Evolutionary conservation across 441 rosid species (phyloP).

Genomic region (Croton laevigatus): DNA sequence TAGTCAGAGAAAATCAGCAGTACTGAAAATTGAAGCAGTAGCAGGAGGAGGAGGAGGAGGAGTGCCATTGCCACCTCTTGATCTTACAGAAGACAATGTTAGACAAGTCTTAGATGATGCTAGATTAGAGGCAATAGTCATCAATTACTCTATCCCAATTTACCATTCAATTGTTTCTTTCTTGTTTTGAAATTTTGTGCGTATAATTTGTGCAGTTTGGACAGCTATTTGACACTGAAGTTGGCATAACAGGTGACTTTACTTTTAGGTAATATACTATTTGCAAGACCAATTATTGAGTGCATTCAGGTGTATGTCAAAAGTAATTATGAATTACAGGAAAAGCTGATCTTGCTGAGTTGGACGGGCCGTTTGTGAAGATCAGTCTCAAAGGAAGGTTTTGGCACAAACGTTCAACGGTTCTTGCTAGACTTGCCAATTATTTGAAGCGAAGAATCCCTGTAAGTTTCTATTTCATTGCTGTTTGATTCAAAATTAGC

Average conservation of each 20-base stretch:
- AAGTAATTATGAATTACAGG: constrained; percentile 28
- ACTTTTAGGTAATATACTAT: constrained; percentile 11
- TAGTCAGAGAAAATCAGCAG: constrained; percentile 6
- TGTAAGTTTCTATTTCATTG: constrained; percentile 32
- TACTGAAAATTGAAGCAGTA: constrained; percentile 22
- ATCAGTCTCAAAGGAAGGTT: constrained; percentile 81
- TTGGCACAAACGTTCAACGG: constrained; percentile 80
- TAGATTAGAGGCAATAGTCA: constrained; percentile 53
- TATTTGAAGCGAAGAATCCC: constrained; percentile 92
- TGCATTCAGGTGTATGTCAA: too few relatives aligned
- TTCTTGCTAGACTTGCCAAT: constrained; percentile 80
- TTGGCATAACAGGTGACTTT: constrained; percentile 78
- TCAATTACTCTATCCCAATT: too few relatives aligned
- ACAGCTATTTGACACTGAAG: constrained; percentile 66
- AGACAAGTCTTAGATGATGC: constrained; percentile 65
- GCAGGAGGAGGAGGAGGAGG: constrained; percentile 36
- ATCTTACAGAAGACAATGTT: constrained; percentile 84
- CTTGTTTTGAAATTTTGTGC: neutral
- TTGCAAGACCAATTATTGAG: too few relatives aligned
- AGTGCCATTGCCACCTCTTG: constrained; percentile 64
- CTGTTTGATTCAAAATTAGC: neutral
- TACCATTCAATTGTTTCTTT: neutral
- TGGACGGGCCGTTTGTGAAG: constrained; percentile 93
- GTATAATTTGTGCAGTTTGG: constrained; percentile 47
- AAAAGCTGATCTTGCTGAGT: constrained; percentile 68